phyloP scores from a whole-genome alignment of 192 early-diverging fungal genomes.

The Chytriomyces sp. region DNA sequence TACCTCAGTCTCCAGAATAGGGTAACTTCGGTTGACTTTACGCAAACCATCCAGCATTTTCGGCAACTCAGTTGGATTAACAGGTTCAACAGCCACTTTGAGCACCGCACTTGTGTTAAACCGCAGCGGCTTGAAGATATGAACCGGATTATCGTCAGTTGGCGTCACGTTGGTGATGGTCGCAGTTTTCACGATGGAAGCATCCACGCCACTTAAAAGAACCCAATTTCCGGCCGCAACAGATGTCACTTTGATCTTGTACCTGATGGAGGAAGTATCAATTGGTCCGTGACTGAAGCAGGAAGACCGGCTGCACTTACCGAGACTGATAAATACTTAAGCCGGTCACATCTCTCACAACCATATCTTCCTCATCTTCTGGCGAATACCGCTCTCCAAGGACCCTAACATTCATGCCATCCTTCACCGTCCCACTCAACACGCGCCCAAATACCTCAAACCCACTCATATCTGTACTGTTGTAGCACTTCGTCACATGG shows the following conservation, averaged over 20 bases:
- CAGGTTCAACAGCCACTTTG: slow-evolving; percentile 96
- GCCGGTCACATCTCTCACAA: slow-evolving; percentile 72
- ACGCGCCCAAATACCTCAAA: slow-evolving; percentile 94
- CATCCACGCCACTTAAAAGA: slow-evolving; percentile 88
- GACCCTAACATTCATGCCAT: slow-evolving; percentile 81
- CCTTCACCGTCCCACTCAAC: slow-evolving; percentile 82
- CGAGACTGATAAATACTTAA: slow-evolving; percentile 82
- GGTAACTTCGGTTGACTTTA: slow-evolving; percentile 95
- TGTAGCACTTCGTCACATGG: slow-evolving; percentile 89
- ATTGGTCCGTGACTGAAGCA: background rate
- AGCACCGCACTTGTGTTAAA: slow-evolving; percentile 83
- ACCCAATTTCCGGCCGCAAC: slow-evolving; percentile 90
- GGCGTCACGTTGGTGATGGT: slow-evolving; percentile 77
- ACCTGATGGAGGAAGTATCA: slow-evolving; percentile 42
- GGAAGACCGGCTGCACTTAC: slow-evolving; percentile 31
- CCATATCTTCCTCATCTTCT: slow-evolving; percentile 97
- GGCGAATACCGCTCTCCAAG: slow-evolving; percentile 89
- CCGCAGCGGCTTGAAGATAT: slow-evolving; percentile 83
- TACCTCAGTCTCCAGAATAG: slow-evolving; percentile 75
- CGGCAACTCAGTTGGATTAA: slow-evolving; percentile 96
- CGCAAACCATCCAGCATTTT: slow-evolving; percentile 97
- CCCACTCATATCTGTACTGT: slow-evolving; percentile 77
- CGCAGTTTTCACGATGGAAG: slow-evolving; percentile 91
- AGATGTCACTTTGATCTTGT: slow-evolving; percentile 78
- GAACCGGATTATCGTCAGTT: slow-evolving; percentile 66